Base-by-base conservation (phyloP, 163 green algal species). In the Botryococcus braunii region DNA sequence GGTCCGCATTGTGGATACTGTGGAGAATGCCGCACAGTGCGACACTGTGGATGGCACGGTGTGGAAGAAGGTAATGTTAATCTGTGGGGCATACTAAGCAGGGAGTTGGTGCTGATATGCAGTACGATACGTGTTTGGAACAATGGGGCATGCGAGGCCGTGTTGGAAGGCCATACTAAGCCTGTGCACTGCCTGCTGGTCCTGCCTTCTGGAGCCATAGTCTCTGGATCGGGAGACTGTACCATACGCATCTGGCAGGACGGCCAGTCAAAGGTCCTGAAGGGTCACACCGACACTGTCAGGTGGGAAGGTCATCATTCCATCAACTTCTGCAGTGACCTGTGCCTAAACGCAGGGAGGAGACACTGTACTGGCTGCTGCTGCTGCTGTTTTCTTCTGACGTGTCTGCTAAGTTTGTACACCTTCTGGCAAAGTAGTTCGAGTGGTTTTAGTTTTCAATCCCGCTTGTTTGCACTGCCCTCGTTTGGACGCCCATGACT, bases 211-310 rank as follows among this genome's bases (percentile, higher is more conserved):
- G 86, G 83, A 3, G 70, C 86, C 32, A 43, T 97, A 17, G 65
- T 96, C 7, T 91, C 86, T 34, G 91, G 88, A 66, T 91, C 82
- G 48, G 80, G 85, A 23, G 92, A 97, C 75, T 83, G 70, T 49
- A 90, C 81, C 3, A 78, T 93, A 46, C 82, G 80, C 57, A 68
- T 86, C 29, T 92, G 86, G 86, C 39, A 27, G 13, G 52, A 73
- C 2, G 52, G 29, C 59, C 68, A 61, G 39, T 90, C 81, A 59
- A 62, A 70, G 40, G 83, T 76, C 27, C 74, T 90, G 52, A 72
- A 61, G 23, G 88, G 78, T 13, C 88, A 94, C 73, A 77, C 52
- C 2, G 87, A 95, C 72, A 86, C 79, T 1, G 86, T 93, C 58
- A 78, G 82, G 82, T 82, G 65, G 31, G 34, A 8, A n/a, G n/a